Base-by-base conservation (phyloP, 208 protist species). In the Herpetomonas muscarum region DNA sequence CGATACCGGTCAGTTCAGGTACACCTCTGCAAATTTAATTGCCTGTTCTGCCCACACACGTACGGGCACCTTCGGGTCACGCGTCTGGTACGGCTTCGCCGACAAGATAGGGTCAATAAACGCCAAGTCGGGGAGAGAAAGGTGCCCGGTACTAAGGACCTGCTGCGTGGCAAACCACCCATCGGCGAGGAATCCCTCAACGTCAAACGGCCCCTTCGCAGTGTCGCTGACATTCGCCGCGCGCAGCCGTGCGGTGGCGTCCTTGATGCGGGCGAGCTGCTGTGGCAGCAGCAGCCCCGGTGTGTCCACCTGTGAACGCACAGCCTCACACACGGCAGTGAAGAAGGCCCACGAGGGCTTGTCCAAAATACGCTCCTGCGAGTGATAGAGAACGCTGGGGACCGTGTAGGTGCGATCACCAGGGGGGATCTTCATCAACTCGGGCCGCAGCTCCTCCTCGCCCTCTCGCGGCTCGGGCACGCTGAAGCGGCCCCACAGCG, bases 361-460 rank as follows among this genome's bases (percentile, higher is more conserved):
- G 46, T 69, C 50, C 0, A 57, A 54, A 25, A 74, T 45, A 80
- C 86, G 90, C 15, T 37, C 45, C 45, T 90, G 74, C 0, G 86
- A 89, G 48, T 88, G 79, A 47, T 89, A 49, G 48, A 73, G 69
- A 5, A 86, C 66, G 1, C 81, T 84, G 7, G 85, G 85, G 2
- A 73, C 82, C 19, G 64, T 74, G 48, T 74, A 79, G 10, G 41
- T 22, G 41, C 10, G 15, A 19, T 12, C 22, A 9, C 15, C 41
- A 6, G 5, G 10, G 41, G 41, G 10, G 17, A 24, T 24, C 15
- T 22, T 46, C 41, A 6, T 12, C 10, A 46, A 22, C 15, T 46
- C 41, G 10, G 5, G 15, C 15, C 19, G 15, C 5, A 19, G 15
- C 19, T 26, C 24, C 37, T 65, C 55, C 6, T 53, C 0, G n/a